Conservation (phyloP, 805 yeast genomes). For the Teunomyces tritomae region DNA sequence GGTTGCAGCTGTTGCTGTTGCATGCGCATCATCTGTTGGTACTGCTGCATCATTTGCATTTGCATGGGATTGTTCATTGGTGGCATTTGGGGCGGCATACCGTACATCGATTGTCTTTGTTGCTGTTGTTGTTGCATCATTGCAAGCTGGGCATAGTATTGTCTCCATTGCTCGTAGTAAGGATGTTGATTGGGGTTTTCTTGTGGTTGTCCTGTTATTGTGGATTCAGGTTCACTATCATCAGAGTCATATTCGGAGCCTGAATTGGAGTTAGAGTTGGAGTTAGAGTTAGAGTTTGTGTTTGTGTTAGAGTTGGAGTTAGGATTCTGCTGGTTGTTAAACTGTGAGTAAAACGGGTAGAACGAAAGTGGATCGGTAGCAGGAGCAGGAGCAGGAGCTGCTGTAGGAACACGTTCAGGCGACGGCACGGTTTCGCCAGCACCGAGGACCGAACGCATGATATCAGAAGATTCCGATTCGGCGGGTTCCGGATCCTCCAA, state of each 20-base stretch:
- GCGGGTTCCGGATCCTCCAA: background rate
- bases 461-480: background rate
- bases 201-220: background rate
- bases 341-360: constrained; percentile 1
- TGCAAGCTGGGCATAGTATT: constrained; percentile 29
- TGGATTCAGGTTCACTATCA: constrained; percentile 7
- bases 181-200: constrained; percentile 21
- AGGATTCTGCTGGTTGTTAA: background rate
- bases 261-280: constrained; percentile 10
- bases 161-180: constrained; percentile 37
- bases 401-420: background rate
- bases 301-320: constrained; percentile 9
- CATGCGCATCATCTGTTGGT: background rate
- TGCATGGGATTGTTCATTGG: constrained; percentile 17
- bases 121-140: constrained; percentile 18
- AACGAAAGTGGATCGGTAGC: background rate
- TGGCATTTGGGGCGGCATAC: constrained; percentile 10
- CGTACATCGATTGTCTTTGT: constrained; percentile 12
- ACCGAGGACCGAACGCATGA: background rate
- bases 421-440: background rate
- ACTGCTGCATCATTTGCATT: constrained; percentile 5
- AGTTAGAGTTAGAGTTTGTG: constrained; percentile 11
- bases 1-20: constrained; percentile 6
- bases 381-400: background rate
- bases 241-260: constrained; percentile 7